phyloP scores from a whole-genome alignment of 2,329 filamentous ascomycete genomes.

The Onygenales sp. region DNA sequence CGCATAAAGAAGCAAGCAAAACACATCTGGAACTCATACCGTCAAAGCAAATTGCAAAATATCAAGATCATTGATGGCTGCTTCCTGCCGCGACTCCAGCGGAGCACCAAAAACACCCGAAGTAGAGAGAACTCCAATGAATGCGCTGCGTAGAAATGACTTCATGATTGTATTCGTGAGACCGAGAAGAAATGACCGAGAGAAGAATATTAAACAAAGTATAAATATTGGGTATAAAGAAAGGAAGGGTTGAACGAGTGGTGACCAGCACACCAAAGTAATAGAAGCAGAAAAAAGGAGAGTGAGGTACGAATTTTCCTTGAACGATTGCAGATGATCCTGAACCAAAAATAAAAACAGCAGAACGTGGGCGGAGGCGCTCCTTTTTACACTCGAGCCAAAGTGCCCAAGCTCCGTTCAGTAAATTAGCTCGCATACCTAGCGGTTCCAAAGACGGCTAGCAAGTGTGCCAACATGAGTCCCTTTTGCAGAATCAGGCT shows the following conservation, averaged over 20 bases:
- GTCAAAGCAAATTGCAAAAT: slow-evolving; percentile 14
- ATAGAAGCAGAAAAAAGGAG: slow-evolving; percentile 8
- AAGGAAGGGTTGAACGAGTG: slow-evolving; percentile 8
- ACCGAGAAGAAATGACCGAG: slow-evolving; percentile 6
- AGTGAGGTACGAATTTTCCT: slow-evolving; percentile 5
- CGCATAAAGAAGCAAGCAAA: background rate
- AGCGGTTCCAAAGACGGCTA: slow-evolving; percentile 1
- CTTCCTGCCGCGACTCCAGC: slow-evolving; percentile 4
- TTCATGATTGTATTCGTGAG: slow-evolving; percentile 8
- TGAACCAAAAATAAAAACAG: background rate
- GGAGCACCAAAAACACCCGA: slow-evolving; percentile 6
- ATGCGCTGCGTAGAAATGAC: slow-evolving; percentile 7
- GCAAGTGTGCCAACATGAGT: background rate
- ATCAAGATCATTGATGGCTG: slow-evolving; percentile 8
- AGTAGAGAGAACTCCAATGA: slow-evolving; percentile 6
- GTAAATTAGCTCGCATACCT: background rate
- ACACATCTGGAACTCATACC: slow-evolving; percentile 2
- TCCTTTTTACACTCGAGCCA: background rate
- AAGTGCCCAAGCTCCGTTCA: background rate
- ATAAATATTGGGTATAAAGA: background rate
- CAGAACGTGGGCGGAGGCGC: background rate
- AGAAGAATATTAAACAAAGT: slow-evolving; percentile 6
- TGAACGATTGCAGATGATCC: slow-evolving; percentile 1
- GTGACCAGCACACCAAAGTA: slow-evolving; percentile 11
- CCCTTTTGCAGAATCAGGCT: background rate